These are phyloP conservation scores for Trichophyton verrucosum DNA, from an alignment of 2,329 filamentous ascomycete genomes.

Conservation along the genomic window DNA sequence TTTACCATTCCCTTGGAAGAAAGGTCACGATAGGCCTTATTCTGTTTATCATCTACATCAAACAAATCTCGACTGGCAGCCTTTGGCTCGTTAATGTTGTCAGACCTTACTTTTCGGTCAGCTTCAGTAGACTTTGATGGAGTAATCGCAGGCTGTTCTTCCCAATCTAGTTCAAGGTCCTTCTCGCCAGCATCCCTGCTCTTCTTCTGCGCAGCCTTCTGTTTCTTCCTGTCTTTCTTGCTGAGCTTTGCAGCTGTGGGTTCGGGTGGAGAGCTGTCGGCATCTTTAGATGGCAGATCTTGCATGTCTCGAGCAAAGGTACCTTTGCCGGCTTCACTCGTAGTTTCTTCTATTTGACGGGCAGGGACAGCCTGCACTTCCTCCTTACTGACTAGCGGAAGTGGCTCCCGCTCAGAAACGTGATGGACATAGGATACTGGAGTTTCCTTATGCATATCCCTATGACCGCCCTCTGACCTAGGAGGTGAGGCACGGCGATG, in stretches of 20 bases:
- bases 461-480: constrained; percentile 7
- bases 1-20: not conserved
- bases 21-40: not conserved
- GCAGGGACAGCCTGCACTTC: not conserved
- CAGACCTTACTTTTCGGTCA: not conserved
- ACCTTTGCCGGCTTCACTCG: not conserved
- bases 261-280: not conserved
- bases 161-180: not conserved
- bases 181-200: constrained; percentile 18
- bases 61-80: constrained; percentile 6
- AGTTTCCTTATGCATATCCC: constrained; percentile 11
- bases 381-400: constrained; percentile 7
- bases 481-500: constrained; percentile 37
- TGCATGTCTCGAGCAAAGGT: not conserved
- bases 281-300: not conserved
- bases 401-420: constrained; percentile 11
- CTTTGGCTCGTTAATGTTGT: not conserved
- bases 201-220: constrained; percentile 27
- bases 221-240: constrained; percentile 21
- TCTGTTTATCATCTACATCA: constrained; percentile 7
- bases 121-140: not conserved
- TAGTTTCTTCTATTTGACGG: not conserved
- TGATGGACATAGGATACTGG: constrained; percentile 1
- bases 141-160: not conserved
- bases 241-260: not conserved